Base-by-base conservation (phyloP, 2,329 filamentous ascomycete genomes). In the Aspergillus brunneoviolaceus region DNA sequence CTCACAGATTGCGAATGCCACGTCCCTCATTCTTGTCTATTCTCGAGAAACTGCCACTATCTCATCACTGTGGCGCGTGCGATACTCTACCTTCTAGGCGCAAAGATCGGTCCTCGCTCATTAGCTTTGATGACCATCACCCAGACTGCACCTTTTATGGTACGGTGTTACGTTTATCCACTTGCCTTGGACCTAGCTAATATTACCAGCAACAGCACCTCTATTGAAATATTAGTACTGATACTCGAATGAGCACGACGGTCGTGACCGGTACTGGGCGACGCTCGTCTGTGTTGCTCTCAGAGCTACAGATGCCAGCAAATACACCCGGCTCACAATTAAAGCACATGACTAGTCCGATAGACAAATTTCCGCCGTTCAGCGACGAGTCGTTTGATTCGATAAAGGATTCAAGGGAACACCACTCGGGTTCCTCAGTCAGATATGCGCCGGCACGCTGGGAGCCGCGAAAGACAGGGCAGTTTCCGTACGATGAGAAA, bases 401-500 rank as follows among this genome's bases (percentile, higher is more conserved):
- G n/a, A 55, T 63, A 57, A 54, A 66, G 42, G 70, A 73, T 53
- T 56, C 68, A 53, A 65, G 65, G 54, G 67, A 69, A 33, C 58
- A 65, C 51, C 67, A 67, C 39, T 60, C 66, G 51, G 68, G 61
- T 57, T 57, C 67, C 53, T 68, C 73, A 3, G 55, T 72, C 47
- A 74, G 68, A 63, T 73, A 75, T 67, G 64, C 70, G 53, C 66
- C 68, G 2, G 73, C 70, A 55, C 80, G 82, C 66, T 91, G 88
- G 88, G 83, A 86, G 57, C 80, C 84, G 47, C 82, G 85, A 49
- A 85, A 81, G 70, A 81, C 85, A 63, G 80, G 77, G 64, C 79
- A 80, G 65, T 72, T 78, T 60, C 68, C 76, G 25, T 78, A 80
- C 74, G 70, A 76, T 45, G 76, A 79, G 65, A 74, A 75, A 50